Percentiles rank a stretch among this genome's conserved stretches.
Conservation (phyloP, 306 rosid genomes). For the Myrica gale region DNA sequence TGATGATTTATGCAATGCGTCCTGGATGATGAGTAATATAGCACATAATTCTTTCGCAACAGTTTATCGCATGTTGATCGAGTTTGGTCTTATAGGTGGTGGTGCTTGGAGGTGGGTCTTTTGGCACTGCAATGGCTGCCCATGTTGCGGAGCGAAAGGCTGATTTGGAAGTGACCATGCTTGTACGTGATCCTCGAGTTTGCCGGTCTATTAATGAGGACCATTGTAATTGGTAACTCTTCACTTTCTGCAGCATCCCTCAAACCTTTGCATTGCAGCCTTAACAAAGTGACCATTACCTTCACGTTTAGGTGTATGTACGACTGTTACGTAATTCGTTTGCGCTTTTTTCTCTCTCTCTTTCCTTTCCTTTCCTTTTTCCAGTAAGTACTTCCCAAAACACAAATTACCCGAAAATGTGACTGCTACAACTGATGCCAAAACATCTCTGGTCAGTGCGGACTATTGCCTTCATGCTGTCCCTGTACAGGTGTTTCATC, state of each 20-base stretch:
- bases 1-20: too few species aligned
- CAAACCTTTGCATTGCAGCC: slow-evolving; percentile 7
- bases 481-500: slow-evolving; percentile 80
- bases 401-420: slow-evolving; percentile 75
- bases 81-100: slow-evolving; percentile 53
- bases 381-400: slow-evolving; percentile 80
- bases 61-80: slow-evolving; percentile 8
- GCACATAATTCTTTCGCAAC: neutral
- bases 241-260: slow-evolving; percentile 11
- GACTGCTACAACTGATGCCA: slow-evolving; percentile 81
- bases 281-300: slow-evolving; percentile 2
- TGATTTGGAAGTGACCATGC: slow-evolving; percentile 76
- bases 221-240: slow-evolving; percentile 59
- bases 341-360: neutral
- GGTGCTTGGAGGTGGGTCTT: slow-evolving; percentile 96
- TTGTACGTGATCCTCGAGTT: slow-evolving; percentile 79
- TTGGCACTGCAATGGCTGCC: slow-evolving; percentile 97
- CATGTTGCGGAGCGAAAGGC: slow-evolving; percentile 81
- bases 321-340: neutral
- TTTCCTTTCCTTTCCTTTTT: neutral
- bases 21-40: too few species aligned
- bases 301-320: neutral
- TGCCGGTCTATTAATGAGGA: slow-evolving; percentile 67
- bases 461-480: slow-evolving; percentile 91
- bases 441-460: slow-evolving; percentile 66